Conservation (phyloP, 306 rosid genomes). For the Castanea sativa region DNA sequence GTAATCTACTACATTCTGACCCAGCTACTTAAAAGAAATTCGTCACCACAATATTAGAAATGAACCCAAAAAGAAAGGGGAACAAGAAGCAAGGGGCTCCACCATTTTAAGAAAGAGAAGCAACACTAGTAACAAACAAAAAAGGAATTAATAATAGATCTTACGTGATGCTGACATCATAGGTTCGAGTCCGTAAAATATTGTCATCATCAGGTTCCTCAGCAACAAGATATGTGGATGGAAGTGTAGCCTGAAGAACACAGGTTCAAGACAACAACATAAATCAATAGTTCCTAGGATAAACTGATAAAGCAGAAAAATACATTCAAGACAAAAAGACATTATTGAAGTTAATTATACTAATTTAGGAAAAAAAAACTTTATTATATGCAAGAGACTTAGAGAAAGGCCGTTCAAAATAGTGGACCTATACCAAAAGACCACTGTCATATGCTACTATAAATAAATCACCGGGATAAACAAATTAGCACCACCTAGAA, state of each 20-base stretch:
- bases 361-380: not conserved
- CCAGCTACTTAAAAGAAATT: not conserved
- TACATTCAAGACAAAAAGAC: not conserved
- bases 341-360: not conserved
- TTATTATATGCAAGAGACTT: not conserved
- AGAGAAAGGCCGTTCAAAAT: not conserved
- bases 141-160: constrained; percentile 11
- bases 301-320: not conserved
- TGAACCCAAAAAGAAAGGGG: not conserved
- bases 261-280: constrained; percentile 15
- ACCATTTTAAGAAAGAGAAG: not conserved
- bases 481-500: not conserved
- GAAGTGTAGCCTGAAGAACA: constrained; percentile 52
- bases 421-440: not conserved
- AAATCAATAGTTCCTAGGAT: not conserved
- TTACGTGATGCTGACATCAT: constrained; percentile 95
- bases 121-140: not conserved
- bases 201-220: constrained; percentile 93
- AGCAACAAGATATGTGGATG: constrained; percentile 71
- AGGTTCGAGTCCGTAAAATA: constrained; percentile 86
- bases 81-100: not conserved
- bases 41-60: not conserved
- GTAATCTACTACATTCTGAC: not conserved
- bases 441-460: not conserved
- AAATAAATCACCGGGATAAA: not conserved